phyloP scores from a whole-genome alignment of 208 protist species.

The Wallacemonas collosoma region DNA sequence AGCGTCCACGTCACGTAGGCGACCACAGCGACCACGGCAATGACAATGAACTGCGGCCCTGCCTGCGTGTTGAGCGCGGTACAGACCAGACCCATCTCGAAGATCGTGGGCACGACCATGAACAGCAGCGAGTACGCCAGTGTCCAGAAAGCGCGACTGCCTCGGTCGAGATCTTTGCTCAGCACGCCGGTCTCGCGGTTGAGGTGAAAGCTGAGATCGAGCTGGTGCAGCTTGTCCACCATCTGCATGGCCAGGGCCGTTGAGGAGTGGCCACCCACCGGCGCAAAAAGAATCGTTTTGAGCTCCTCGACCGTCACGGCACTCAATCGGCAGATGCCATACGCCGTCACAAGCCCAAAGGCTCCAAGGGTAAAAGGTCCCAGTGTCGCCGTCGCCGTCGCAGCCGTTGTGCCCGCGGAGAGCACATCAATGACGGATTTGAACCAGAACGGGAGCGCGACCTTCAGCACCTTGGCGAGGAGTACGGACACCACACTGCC shows the following conservation, averaged over 20 bases:
- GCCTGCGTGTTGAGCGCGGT: conserved; percentile 82
- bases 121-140: conserved; percentile 91
- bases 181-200: conserved; percentile 91
- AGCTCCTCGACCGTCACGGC: conserved; percentile 85
- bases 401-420: conserved; percentile 37
- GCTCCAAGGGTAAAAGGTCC: conserved; percentile 70
- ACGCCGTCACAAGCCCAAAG: conserved; percentile 85
- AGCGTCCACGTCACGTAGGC: conserved; percentile 91
- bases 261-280: conserved; percentile 83
- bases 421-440: conserved; percentile 87
- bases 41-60: conserved; percentile 84
- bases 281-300: conserved; percentile 90
- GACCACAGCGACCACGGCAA: conserved; percentile 78
- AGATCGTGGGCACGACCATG: conserved; percentile 91
- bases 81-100: conserved; percentile 93
- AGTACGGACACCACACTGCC: conserved; percentile 81
- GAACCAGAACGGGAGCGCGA: conserved; percentile 92
- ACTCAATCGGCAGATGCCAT: conserved; percentile 81
- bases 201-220: conserved; percentile 90
- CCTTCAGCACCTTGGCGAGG: conserved; percentile 78
- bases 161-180: conserved; percentile 91
- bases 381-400: conserved; percentile 30
- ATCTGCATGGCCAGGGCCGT: conserved; percentile 87
- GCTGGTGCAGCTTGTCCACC: conserved; percentile 85
- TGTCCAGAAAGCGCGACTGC: conserved; percentile 90